These are phyloP conservation scores for Dryadomyces quercus-mongolicae DNA, from an alignment of 2,329 filamentous ascomycete species.

Conservation along the genomic window DNA sequence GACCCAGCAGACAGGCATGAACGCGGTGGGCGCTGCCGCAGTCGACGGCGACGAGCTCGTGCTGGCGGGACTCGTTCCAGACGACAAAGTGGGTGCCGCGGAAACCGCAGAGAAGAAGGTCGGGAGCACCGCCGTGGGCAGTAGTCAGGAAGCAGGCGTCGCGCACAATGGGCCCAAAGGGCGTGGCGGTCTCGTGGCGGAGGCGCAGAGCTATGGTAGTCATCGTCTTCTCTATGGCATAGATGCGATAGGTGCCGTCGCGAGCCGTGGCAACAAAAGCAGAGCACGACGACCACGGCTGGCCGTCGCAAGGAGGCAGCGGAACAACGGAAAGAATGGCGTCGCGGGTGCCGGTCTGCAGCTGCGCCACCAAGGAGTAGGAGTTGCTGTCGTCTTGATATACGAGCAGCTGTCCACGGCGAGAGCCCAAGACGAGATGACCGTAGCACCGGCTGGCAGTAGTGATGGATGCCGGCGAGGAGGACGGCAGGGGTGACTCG, in stretches of 20 bases:
- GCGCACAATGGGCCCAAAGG: slow-evolving; percentile 67
- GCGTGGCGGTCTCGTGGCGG: slow-evolving; percentile 55
- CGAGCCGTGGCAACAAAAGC: slow-evolving; percentile 62
- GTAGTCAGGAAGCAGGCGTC: slow-evolving; percentile 45
- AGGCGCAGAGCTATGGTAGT: slow-evolving; percentile 25
- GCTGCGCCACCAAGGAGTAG: slow-evolving; percentile 18
- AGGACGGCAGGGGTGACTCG: neutral
- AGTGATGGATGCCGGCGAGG: slow-evolving; percentile 3
- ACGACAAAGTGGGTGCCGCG: slow-evolving; percentile 66
- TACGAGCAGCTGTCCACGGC: slow-evolving; percentile 35
- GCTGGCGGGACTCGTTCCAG: slow-evolving; percentile 62
- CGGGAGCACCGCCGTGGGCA: slow-evolving; percentile 11
- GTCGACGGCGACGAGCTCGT: slow-evolving; percentile 58
- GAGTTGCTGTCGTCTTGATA: slow-evolving; percentile 15
- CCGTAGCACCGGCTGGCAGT: slow-evolving; percentile 7
- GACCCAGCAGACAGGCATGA: slow-evolving; percentile 41
- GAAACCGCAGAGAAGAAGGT: slow-evolving; percentile 71
- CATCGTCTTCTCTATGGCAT: slow-evolving; percentile 17
- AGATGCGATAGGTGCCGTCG: slow-evolving; percentile 65
- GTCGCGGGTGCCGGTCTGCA: slow-evolving; percentile 15
- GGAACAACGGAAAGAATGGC: slow-evolving; percentile 56
- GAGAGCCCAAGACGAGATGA: slow-evolving; percentile 40
- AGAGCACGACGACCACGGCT: slow-evolving; percentile 22
- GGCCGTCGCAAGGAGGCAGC: slow-evolving; percentile 22
- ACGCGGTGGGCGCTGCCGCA: slow-evolving; percentile 78